A percentile compares a stretch with the other conserved stretches of the same genome.
These are phyloP conservation scores for Microstegium vimineum DNA, from an alignment of 176 grass and related monocot species.

Conservation along the genomic window DNA sequence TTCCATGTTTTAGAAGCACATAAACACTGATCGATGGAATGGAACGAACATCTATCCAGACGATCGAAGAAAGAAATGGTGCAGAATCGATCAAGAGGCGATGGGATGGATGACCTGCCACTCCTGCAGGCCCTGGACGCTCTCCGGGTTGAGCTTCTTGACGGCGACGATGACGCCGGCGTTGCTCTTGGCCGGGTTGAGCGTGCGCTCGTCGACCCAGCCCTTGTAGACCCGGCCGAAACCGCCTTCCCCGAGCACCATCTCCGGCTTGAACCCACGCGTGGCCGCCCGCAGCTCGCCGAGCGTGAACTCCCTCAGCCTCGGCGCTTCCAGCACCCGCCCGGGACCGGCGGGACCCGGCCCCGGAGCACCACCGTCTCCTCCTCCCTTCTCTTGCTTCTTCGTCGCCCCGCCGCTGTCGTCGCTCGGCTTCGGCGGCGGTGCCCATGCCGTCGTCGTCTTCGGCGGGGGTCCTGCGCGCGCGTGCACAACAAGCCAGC, in stretches of 20 bases:
- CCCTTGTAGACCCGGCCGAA: slow-evolving; percentile 84
- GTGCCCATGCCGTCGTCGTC: not conserved
- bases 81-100: not conserved
- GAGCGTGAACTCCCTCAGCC: slow-evolving; percentile 66
- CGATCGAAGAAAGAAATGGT: not conserved
- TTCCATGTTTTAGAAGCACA: not conserved
- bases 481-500: not conserved
- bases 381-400: not conserved
- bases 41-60: not conserved
- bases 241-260: slow-evolving; percentile 69
- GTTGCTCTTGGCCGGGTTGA: slow-evolving; percentile 57
- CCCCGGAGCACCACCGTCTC: not conserved
- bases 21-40: not conserved
- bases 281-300: slow-evolving; percentile 55
- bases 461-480: not conserved
- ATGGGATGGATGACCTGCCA: slow-evolving; percentile 47
- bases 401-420: not conserved
- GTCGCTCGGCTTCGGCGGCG: not conserved
- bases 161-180: slow-evolving; percentile 68
- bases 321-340: slow-evolving; percentile 47
- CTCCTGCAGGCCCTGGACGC: slow-evolving; percentile 71
- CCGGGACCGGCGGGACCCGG: slow-evolving; percentile 12
- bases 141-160: slow-evolving; percentile 84
- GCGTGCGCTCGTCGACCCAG: slow-evolving; percentile 65
- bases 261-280: slow-evolving; percentile 70